Evolutionary conservation across 331 rosid genomes (phyloP), one percentile per base, ranked within the genome.

Genomic region (Erythrophleum ivorense): DNA sequence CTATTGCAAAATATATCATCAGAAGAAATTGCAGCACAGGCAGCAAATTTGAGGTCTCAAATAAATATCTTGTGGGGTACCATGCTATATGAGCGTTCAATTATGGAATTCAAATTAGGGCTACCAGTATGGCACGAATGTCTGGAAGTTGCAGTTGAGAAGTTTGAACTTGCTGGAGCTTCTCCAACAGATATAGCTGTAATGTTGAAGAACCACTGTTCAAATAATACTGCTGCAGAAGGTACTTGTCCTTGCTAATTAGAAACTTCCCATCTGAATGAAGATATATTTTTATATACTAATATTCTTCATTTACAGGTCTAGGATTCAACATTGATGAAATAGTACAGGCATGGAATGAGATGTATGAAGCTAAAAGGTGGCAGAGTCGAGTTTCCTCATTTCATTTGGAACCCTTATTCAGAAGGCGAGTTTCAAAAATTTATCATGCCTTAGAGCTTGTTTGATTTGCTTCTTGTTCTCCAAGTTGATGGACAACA

Each of bases 1-100:
- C 33, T 86, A 66, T 81, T 89, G 31, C 85, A 81, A 71, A 87
- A 84, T 24, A 66, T 87, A 53, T 88, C 95, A 63, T 76, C 75
- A 41, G 81, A 86, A 77, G 95, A 95, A 86, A 85, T 86, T 69
- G 81, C 86, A 74, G 85, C 87, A 33, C 91, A 80, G 78, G 92
- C 79, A 54, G 87, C 85, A 78, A 84, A 75, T 77, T 87, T 87
- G 93, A 91, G 92, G 80, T 91, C 92, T 65, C 96, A 88, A 81
- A 93, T 95, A 74, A 89, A 91, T 84, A 88, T 91, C 79, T 67
- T 90, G 57, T 95, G 98, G 98, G 98, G 97, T 38, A 91, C 97
- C 54, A 88, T 95, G 93, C 88, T 95, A 13, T 95, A 91, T n/a
- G 98, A 95, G 79, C 93, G 98, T 70, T 95, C 98, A 0, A 87